Evolutionary conservation across 75 land plant species (phyloP).

Genomic region (Cunninghamia lanceolata): DNA sequence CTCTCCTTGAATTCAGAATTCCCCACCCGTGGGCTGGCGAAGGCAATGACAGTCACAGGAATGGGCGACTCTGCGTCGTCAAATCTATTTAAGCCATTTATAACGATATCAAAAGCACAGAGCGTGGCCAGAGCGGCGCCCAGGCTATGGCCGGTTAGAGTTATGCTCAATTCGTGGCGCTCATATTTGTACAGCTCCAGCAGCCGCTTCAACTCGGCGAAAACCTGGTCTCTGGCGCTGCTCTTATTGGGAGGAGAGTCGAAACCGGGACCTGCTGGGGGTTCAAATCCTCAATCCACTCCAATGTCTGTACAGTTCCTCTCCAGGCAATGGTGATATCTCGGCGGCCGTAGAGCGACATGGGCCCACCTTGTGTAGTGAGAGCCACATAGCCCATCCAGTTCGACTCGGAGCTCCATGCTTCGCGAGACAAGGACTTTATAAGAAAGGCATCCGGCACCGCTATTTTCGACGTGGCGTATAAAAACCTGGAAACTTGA

Average conservation of each 20-base stretch:
- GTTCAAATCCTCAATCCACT: constrained; percentile 33
- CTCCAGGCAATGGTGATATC: constrained; percentile 36
- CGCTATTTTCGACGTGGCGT: constrained; percentile 25
- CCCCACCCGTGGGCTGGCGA: constrained; percentile 30
- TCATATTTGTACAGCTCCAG: constrained; percentile 18
- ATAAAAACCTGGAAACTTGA: constrained; percentile 22
- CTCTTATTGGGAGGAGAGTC: constrained; percentile 24
- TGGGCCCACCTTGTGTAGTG: constrained; percentile 7
- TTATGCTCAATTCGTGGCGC: constrained; percentile 18
- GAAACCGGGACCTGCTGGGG: neutral
- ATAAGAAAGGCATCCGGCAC: constrained; percentile 18
- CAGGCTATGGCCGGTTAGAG: constrained; percentile 42
- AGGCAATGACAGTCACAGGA: constrained; percentile 27
- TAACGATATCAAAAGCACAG: constrained; percentile 32
- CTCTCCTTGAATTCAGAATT: constrained; percentile 19
- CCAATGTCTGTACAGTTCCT: constrained; percentile 23
- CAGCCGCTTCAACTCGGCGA: constrained; percentile 7
- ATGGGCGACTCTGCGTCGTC: neutral
- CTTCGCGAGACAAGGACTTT: constrained; percentile 21
- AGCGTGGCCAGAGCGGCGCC: constrained; percentile 33
- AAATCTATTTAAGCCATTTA: constrained; percentile 11
- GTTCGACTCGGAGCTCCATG: constrained; percentile 38
- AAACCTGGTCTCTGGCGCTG: constrained; percentile 68
- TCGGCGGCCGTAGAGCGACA: constrained; percentile 13
- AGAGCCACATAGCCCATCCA: constrained; percentile 43